These are phyloP conservation scores for Kalanchoe fedtschenkoi DNA, from an alignment of 164 flowering plant species.

Conservation along the genomic window DNA sequence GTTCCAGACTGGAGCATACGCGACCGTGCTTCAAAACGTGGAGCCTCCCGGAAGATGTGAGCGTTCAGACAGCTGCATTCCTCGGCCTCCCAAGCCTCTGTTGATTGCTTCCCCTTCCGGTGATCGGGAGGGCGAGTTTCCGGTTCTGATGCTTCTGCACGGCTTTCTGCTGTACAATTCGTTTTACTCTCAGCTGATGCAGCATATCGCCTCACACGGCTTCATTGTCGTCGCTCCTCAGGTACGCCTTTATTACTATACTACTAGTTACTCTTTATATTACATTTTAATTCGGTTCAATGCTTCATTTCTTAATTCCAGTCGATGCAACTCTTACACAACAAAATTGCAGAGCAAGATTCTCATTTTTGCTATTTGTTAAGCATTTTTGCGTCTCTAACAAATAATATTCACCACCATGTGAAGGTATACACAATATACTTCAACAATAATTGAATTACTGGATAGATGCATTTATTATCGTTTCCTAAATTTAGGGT, in stretches of 20 bases:
- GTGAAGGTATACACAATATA: no score
- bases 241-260: conserved; percentile 19
- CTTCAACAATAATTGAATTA: no score
- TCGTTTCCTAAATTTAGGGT: no score
- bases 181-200: conserved; percentile 75
- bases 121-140: conserved; percentile 49
- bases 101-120: conserved; percentile 36
- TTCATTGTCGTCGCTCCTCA: conserved; percentile 83
- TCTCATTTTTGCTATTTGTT: no score
- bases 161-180: conserved; percentile 66
- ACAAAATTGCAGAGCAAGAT: no score
- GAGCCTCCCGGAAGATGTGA: not conserved
- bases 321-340: no score
- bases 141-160: conserved; percentile 59
- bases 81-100: conserved; percentile 45
- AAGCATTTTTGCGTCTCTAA: no score
- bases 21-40: not conserved
- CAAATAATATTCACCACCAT: no score
- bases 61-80: not conserved
- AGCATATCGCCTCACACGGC: conserved; percentile 78
- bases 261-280: not conserved
- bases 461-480: no score
- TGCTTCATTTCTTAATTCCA: not conserved
- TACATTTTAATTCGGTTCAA: not conserved
- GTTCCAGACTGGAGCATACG: no score